Evolutionary conservation across 192 early-diverging fungal species (phyloP).

Genomic region (Mycoemilia scoparia): DNA sequence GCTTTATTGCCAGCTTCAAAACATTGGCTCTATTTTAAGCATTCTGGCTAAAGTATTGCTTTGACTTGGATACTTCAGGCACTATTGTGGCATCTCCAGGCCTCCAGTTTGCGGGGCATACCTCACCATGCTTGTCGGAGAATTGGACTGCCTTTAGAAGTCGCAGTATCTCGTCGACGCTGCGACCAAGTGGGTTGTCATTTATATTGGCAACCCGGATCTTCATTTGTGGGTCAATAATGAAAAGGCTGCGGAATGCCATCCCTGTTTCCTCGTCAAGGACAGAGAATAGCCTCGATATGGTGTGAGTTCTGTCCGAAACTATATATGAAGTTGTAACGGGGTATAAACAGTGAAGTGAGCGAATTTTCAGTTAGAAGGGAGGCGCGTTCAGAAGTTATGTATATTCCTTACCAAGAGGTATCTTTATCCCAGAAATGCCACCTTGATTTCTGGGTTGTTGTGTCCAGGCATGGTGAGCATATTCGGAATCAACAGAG

Average conservation of each 20-base stretch:
- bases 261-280: constrained; percentile 47
- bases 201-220: constrained; percentile 62
- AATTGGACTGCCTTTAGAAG: constrained; percentile 69
- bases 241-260: constrained; percentile 61
- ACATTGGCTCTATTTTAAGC: too few relatives aligned
- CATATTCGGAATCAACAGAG: constrained; percentile 56
- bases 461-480: constrained; percentile 64
- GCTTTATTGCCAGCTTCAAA: too few relatives aligned
- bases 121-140: constrained; percentile 54
- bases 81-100: constrained; percentile 27
- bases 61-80: constrained; percentile 2
- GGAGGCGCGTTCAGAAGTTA: too few relatives aligned
- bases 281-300: constrained; percentile 50
- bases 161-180: constrained; percentile 58
- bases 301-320: constrained; percentile 57
- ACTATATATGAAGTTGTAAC: too few relatives aligned
- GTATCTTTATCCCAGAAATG: constrained; percentile 61
- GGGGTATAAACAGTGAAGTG: too few relatives aligned
- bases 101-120: constrained; percentile 59
- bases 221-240: constrained; percentile 59
- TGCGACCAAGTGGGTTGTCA: constrained; percentile 60
- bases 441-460: constrained; percentile 55
- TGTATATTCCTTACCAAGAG: too few relatives aligned
- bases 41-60: constrained; percentile 1
- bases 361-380: too few relatives aligned